These are phyloP conservation scores for Dactylellina sp. DNA, from an alignment of 2,329 filamentous ascomycete species.

Conservation along the genomic window DNA sequence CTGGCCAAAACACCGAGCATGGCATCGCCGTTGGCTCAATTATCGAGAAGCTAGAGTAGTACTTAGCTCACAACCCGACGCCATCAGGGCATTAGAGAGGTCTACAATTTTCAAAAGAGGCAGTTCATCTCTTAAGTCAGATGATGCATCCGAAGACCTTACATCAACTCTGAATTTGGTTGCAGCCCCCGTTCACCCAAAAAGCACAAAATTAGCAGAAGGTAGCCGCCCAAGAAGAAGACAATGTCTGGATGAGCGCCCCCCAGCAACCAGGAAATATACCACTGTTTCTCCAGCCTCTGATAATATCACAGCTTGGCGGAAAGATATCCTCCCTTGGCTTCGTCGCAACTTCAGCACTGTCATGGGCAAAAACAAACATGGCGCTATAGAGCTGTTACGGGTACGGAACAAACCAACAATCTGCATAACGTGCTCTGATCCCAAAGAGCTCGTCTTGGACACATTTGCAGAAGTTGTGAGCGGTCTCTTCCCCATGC, in stretches of 20 bases:
- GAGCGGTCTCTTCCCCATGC: slow-evolving; percentile 54
- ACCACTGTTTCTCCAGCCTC: slow-evolving; percentile 49
- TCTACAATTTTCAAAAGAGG: slow-evolving; percentile 56
- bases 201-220: slow-evolving; percentile 28
- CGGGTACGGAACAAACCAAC: slow-evolving; percentile 54
- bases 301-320: slow-evolving; percentile 52
- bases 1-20: slow-evolving; percentile 45
- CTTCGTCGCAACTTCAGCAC: slow-evolving; percentile 54
- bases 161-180: slow-evolving; percentile 11
- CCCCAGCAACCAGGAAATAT: slow-evolving; percentile 49
- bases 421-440: slow-evolving; percentile 57
- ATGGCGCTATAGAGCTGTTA: slow-evolving; percentile 54
- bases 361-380: slow-evolving; percentile 56
- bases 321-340: slow-evolving; percentile 55
- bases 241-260: slow-evolving; percentile 39
- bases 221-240: slow-evolving; percentile 41
- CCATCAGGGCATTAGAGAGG: slow-evolving; percentile 48
- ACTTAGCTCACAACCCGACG: slow-evolving; percentile 50
- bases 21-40: slow-evolving; percentile 55
- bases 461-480: slow-evolving; percentile 55
- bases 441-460: slow-evolving; percentile 50
- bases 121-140: slow-evolving; percentile 30
- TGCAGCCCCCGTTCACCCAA: slow-evolving; percentile 5
- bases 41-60: slow-evolving; percentile 53
- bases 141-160: slow-evolving; percentile 23